These are phyloP conservation scores for Psidium guajava DNA, from an alignment of 345 rosid species.

Conservation along the genomic window DNA sequence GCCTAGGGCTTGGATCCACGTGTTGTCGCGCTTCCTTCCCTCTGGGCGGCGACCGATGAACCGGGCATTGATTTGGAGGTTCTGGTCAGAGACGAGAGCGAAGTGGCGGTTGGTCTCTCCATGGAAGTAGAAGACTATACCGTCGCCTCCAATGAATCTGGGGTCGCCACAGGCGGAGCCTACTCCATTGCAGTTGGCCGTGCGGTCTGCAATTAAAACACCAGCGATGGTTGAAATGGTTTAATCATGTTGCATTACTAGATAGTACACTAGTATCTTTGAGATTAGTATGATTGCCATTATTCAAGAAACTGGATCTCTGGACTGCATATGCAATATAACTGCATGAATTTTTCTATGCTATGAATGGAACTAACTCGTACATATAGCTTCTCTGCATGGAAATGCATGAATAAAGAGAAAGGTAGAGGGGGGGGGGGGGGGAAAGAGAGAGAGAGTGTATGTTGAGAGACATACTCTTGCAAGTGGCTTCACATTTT, in stretches of 20 bases:
- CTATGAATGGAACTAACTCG: not conserved
- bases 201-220: not conserved
- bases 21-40: slow-evolving; percentile 8
- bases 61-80: slow-evolving; percentile 10
- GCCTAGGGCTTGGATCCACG: slow-evolving; percentile 13
- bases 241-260: not conserved
- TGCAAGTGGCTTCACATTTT: slow-evolving; percentile 7
- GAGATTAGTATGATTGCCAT: not conserved
- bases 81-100: slow-evolving; percentile 4
- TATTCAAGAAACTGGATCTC: not conserved
- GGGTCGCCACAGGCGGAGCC: slow-evolving; percentile 11
- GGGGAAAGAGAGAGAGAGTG: not conserved
- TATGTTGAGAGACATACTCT: not conserved
- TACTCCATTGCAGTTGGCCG: slow-evolving; percentile 4
- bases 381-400: not conserved
- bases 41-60: slow-evolving; percentile 10
- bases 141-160: slow-evolving; percentile 9
- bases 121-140: slow-evolving; percentile 14
- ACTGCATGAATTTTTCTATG: not conserved
- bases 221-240: not conserved
- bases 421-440: not conserved
- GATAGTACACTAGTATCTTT: not conserved
- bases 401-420: not conserved
- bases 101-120: slow-evolving; percentile 5
- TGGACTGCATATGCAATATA: not conserved